A percentile compares a stretch with the other conserved stretches of the same genome.
Conservation (phyloP, 176 grass and related monocot species). For the Areca catechu region DNA sequence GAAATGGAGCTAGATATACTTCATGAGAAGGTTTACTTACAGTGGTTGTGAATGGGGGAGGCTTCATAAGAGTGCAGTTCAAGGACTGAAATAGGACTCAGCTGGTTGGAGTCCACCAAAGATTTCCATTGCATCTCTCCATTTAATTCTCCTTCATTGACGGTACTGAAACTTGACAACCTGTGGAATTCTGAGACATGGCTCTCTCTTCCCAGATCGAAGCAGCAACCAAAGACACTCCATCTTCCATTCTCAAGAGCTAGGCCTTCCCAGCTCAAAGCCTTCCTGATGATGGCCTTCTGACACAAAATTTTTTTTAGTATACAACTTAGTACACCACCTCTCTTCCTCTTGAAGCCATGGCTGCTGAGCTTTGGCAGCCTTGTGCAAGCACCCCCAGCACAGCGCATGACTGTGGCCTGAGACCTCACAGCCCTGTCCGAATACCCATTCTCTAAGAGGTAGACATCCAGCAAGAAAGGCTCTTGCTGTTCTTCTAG, state of each 20-base stretch:
- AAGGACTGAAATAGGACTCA: slow-evolving; percentile 85
- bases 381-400: slow-evolving; percentile 34
- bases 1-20: too few species aligned
- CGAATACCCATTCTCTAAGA: slow-evolving; percentile 33
- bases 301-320: slow-evolving; percentile 20
- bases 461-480: slow-evolving; percentile 68
- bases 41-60: slow-evolving; percentile 21
- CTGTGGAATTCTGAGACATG: slow-evolving; percentile 38
- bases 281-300: slow-evolving; percentile 25
- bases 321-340: slow-evolving; percentile 2
- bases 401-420: slow-evolving; percentile 12
- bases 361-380: slow-evolving; percentile 46
- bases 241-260: slow-evolving; percentile 6
- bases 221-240: slow-evolving; percentile 25
- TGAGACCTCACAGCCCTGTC: slow-evolving; percentile 15
- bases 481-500: slow-evolving; percentile 95
- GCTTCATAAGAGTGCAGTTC: slow-evolving; percentile 56
- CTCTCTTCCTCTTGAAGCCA: slow-evolving; percentile 41
- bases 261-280: slow-evolving; percentile 22
- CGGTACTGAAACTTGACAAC: slow-evolving; percentile 21
- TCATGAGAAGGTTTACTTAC: background rate
- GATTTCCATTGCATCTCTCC: background rate
- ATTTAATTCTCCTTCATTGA: slow-evolving; percentile 7
- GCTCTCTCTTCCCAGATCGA: background rate
- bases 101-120: slow-evolving; percentile 56